Base-by-base conservation (phyloP, 768 basidiomycete genomes). In the Lentinula aciculospora region DNA sequence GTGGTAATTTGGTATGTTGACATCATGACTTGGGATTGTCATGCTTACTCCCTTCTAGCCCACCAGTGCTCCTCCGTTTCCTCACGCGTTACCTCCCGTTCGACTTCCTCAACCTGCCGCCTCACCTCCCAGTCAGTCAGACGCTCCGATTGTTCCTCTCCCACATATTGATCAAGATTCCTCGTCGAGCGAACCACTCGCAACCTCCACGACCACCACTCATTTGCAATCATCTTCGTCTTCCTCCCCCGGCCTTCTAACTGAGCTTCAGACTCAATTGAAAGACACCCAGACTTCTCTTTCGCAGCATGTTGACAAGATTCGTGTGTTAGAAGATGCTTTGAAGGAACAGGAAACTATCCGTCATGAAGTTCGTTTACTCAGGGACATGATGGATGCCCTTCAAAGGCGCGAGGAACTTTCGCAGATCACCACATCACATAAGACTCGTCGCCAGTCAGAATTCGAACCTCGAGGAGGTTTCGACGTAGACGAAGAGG, bases 301-400 rank as follows among this genome's bases (percentile, higher is more conserved):
- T 12, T 79, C 86, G 2, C 76, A 71, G 15, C 93, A 97, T 64
- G 80, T 92, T 39, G 90, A 94, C 61, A 92, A 78, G 69, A 87
- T 95, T 53, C 83, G 86, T 39, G 84, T 86, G 25, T 75, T 99
- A 37, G 96, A 98, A 65, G 81, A 78, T 29, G 81, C 91, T 60
- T 76, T 96, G 37, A 78, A 80, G 1, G 94, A 97, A 71, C 93
- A 98, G 63, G 94, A 97, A 58, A 75, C 73, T 7, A 82, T 97
- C 66, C 88, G 88, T 69, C 75, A 77, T 28, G 94, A 98, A 64
- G 84, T 98, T 2, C 74, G 80, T 36, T 74, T 77, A 2, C 74
- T 98, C 53, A 77, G 89, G 13, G 86, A 89, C 48, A 71, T 88
- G 64, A 81, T 93, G 73, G 87, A 90, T 61, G 78, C 81, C 23